Conservation (phyloP, 1,139 yeast species). For the Arxiozyma slooffiae region DNA sequence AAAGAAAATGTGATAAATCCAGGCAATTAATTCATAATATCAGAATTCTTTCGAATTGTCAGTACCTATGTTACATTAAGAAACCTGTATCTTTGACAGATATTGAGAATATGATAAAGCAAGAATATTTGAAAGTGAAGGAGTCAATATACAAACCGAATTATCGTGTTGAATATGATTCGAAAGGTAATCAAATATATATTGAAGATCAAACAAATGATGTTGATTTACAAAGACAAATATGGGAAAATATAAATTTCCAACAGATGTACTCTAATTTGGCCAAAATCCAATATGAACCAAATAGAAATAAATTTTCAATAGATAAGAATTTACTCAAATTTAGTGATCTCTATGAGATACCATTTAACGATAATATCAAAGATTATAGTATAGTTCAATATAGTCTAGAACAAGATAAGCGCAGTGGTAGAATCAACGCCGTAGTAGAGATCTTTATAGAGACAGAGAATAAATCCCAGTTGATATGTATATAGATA, state of each 20-base stretch:
- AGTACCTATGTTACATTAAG: background rate
- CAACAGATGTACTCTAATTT: background rate
- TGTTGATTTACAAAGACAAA: background rate
- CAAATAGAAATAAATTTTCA: background rate
- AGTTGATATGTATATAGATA: background rate
- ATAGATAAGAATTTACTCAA: background rate
- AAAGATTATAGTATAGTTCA: background rate
- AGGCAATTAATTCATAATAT: background rate
- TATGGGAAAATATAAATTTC: conserved; percentile 1
- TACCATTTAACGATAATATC: background rate
- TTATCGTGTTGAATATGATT: conserved; percentile 18
- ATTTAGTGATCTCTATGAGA: background rate
- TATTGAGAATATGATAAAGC: background rate
- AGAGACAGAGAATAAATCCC: background rate
- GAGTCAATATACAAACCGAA: conserved; percentile 17
- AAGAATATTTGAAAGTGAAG: conserved; percentile 7
- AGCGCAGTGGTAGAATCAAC: background rate
- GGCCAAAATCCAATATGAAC: background rate
- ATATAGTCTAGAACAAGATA: background rate
- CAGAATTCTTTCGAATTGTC: background rate
- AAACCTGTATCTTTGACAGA: background rate
- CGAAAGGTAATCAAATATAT: conserved; percentile 20
- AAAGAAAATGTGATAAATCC: background rate
- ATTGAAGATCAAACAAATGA: conserved; percentile 9
- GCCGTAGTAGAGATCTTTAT: background rate